phyloP scores from a whole-genome alignment of 352 stramenopile species.

The Globisporangium irregulare region DNA sequence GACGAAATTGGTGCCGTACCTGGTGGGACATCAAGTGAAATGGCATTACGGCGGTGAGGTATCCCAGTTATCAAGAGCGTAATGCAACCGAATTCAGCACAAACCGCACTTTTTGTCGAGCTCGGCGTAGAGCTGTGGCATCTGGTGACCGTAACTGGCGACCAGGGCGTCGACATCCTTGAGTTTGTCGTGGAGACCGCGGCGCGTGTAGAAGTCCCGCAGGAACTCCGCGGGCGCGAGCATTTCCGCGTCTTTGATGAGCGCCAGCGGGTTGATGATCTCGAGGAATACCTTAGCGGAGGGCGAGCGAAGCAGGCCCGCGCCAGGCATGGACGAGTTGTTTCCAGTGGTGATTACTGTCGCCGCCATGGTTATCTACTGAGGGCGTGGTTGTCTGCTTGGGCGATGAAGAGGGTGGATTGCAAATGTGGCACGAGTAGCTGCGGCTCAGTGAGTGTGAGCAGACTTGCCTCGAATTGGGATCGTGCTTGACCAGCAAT shows the following conservation, averaged over 20 bases:
- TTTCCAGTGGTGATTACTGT: conserved; percentile 10
- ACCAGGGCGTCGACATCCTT: conserved; percentile 67
- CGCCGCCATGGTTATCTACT: conserved; percentile 16
- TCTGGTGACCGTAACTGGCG: conserved; percentile 42
- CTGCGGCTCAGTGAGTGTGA: not conserved
- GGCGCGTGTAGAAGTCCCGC: conserved; percentile 69
- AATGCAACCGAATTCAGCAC: not conserved
- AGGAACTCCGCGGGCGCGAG: conserved; percentile 64
- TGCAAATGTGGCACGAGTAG: not conserved
- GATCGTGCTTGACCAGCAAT: not conserved
- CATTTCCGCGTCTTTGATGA: conserved; percentile 52
- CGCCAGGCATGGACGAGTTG: not conserved
- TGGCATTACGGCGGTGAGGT: not conserved
- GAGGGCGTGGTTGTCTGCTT: not conserved
- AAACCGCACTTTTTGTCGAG: conserved; percentile 66
- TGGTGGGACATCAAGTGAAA: conserved; percentile 13
- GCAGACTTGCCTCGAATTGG: not conserved
- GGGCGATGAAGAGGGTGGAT: not conserved
- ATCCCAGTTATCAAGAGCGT: not conserved
- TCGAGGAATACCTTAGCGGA: conserved; percentile 39
- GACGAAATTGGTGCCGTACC: conserved; percentile 61
- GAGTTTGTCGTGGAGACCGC: conserved; percentile 60
- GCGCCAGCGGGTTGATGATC: conserved; percentile 47
- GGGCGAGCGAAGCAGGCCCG: conserved; percentile 2
- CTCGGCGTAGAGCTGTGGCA: conserved; percentile 53